Evolutionary conservation across 306 rosid species (phyloP), one percentile per base, ranked within the genome.

Genomic region (Potentilla sterilis): DNA sequence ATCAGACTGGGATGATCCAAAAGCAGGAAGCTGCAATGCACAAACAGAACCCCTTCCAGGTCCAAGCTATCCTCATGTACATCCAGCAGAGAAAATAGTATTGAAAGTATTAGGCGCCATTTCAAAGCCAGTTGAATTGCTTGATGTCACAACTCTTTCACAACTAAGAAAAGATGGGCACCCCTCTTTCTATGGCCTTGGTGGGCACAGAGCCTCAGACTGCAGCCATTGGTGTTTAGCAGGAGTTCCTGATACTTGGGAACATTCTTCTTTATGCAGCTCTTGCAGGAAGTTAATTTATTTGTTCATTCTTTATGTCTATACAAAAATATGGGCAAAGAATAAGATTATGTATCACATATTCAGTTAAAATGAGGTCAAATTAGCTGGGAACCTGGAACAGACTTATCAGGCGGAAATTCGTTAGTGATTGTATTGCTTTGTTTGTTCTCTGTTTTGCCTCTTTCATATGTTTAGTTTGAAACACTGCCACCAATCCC

Each of bases 221-320:
- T 91, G 96, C 46, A 91, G 81, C 74, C 96, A 91, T 54, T 91
- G 96, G 96, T 91, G 96, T 59, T 78, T 91, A 8, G 75, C 93
- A 18, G 96, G 96, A 37, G 86, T 91, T 76, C 91, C 96, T 46
- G 96, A 91, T 68, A 85, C 86, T 38, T 91, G 93, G 96, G n/a
- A 91, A 87, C 78, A 16, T 75, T 2, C 83, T 91, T 44, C 61
- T 91, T 0, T 83, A 85, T 80, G 85, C 83, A 51, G 73, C 65
- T 63, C 72, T 84, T 48, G 16, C 77, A 40, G 69, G 41, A 70
- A 83, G 51, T 21, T 78, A 69, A 16, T 41, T 64, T 15, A 19
- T 64, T 9, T 15, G 7, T 64, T 64, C 8, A 72, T 54, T 72
- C 9, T 52, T 51, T 52, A 6, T 35, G 16, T 15, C 16, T 2